Evolutionary conservation across 257 asterid genomes (phyloP), one percentile per base, ranked within the genome.

Genomic region (Avicennia marina): DNA sequence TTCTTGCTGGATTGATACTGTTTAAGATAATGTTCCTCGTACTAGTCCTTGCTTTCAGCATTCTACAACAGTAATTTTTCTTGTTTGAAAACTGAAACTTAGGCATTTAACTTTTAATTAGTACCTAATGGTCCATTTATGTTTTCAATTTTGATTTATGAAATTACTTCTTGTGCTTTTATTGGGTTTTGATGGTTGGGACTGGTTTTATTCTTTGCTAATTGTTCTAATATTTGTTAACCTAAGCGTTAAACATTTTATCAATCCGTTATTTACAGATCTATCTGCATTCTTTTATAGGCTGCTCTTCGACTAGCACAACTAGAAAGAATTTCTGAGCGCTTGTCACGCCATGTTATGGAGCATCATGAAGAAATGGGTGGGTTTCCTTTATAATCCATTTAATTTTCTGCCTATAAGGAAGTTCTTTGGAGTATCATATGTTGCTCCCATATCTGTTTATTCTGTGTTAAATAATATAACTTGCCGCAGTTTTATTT

Each of bases 301-400:
- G 99, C 99, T 50, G 60, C 95, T 71, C 89, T 86, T 69, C 84
- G 95, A 64, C 67, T 93, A 72, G 81, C 85, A 34, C 99, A 93
- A 67, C 74, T 93, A 75, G 99, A 93, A 67, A 80, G 66, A 69
- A 89, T 86, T 67, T 77, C 95, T 34, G 97, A 93, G 75, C 76
- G 89, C 69, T 78, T 93, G 74, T 89, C 99, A 48, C 81, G 70
- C 72, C 97, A 89, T 78, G 97, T 93, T 60, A 89, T 93, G 99
- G 94, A 82, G 72, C 93, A 93, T 84, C 90, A 93, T 61, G 97
- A 93, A 82, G 91, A 84, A 75, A 93, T 93, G 99, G 99, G 99
- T 86, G 67, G 67, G 94, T 66, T 59, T 67, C 78, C 70, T 64
- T 50, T n/a, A n/a, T n/a, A 51, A 41, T 53, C 26, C 69, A 43